Conservation (phyloP, 495 filamentous ascomycete genomes). For the Aeminium ludgeri region DNA sequence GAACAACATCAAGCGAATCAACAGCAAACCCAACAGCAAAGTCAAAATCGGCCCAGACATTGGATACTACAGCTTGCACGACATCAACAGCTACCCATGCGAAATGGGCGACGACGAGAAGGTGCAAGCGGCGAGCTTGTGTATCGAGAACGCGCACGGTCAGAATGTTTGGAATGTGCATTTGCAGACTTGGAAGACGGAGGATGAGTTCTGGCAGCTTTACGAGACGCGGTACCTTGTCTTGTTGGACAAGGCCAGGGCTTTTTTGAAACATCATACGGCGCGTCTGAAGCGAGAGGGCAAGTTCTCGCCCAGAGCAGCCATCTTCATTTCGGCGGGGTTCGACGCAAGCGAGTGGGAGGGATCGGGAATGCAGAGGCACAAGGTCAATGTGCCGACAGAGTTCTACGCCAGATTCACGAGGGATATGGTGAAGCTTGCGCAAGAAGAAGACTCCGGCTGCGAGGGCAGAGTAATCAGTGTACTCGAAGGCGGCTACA, state of each 20-base stretch:
- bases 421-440: slow-evolving; percentile 60
- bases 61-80: slow-evolving; percentile 90
- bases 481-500: slow-evolving; percentile 91
- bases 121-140: slow-evolving; percentile 76
- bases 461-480: slow-evolving; percentile 77
- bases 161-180: slow-evolving; percentile 97
- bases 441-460: slow-evolving; percentile 59
- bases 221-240: slow-evolving; percentile 62
- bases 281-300: slow-evolving; percentile 38
- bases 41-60: slow-evolving; percentile 48
- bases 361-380: slow-evolving; percentile 77
- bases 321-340: slow-evolving; percentile 85
- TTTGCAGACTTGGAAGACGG: slow-evolving; percentile 65
- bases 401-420: slow-evolving; percentile 90
- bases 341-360: slow-evolving; percentile 97
- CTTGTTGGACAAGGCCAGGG: slow-evolving; percentile 62
- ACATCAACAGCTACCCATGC: slow-evolving; percentile 95
- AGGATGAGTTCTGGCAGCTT: slow-evolving; percentile 70
- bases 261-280: slow-evolving; percentile 53
- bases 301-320: slow-evolving; percentile 48
- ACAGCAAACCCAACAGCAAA: slow-evolving; percentile 38
- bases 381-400: slow-evolving; percentile 86
- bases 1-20: slow-evolving; percentile 11
- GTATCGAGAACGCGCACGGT: slow-evolving; percentile 77
- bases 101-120: slow-evolving; percentile 79